A percentile compares a stretch with the other conserved stretches of the same genome.
phyloP scores from a whole-genome alignment of 805 yeast genomes.

The Cyberlindnera mississippiensis region DNA sequence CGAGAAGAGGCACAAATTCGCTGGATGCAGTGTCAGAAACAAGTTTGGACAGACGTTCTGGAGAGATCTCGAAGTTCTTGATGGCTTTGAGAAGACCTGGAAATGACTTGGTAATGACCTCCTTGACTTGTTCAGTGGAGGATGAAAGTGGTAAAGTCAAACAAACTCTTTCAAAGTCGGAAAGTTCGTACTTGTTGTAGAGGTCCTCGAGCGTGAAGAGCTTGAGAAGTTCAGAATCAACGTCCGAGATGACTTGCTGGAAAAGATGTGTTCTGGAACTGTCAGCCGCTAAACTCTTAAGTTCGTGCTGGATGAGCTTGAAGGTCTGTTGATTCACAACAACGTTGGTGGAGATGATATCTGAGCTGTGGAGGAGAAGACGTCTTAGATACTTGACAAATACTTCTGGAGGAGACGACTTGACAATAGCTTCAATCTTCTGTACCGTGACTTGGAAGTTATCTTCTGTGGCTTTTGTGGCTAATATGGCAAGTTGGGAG shows the following conservation, averaged over 20 bases:
- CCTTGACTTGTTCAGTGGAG: conserved; percentile 9
- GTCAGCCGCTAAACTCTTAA: conserved; percentile 19
- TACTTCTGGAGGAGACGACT: conserved; percentile 31
- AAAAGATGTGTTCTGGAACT: conserved; percentile 9
- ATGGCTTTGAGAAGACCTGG: conserved; percentile 12
- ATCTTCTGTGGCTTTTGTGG: conserved; percentile 39
- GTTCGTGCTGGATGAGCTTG: conserved; percentile 25
- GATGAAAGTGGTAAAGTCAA: conserved; percentile 13
- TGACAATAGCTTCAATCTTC: conserved; percentile 47
- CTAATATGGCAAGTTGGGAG: conserved; percentile 51
- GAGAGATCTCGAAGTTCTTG: background rate
- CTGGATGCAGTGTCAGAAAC: conserved; percentile 1
- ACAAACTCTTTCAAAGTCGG: conserved; percentile 22
- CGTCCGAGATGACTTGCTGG: conserved; percentile 12
- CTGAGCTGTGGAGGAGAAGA: conserved; percentile 31
- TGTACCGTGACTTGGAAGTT: conserved; percentile 37
- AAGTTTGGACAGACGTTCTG: background rate
- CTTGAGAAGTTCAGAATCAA: conserved; percentile 29
- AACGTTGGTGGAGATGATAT: conserved; percentile 21
- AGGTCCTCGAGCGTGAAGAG: conserved; percentile 31
- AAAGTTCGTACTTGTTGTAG: conserved; percentile 26
- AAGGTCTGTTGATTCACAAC: conserved; percentile 17
- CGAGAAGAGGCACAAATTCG: conserved; percentile 5
- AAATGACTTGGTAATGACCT: conserved; percentile 11
- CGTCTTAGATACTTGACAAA: conserved; percentile 31